A percentile compares a stretch with the other conserved stretches of the same genome.
Evolutionary conservation across 805 yeast species (phyloP).

Genomic region (Brettanomyces bruxellensis): DNA sequence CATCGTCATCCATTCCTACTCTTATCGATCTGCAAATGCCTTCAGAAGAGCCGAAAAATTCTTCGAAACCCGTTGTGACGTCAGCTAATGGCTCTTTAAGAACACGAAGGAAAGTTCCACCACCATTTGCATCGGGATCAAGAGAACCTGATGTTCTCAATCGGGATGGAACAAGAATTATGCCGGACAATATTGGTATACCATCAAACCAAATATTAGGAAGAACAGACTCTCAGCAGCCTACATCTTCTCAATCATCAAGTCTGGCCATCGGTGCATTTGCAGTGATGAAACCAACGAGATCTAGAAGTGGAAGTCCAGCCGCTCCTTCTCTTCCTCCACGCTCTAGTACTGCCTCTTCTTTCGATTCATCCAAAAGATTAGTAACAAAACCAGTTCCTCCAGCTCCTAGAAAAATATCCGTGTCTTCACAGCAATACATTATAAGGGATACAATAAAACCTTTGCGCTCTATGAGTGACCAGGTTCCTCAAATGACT

Average conservation of each 20-base stretch:
- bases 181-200: too few species aligned
- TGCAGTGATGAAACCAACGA: slow-evolving; percentile 12
- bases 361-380: too few species aligned
- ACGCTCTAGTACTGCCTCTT: neutral
- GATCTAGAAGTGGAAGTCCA: slow-evolving; percentile 16
- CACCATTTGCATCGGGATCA: neutral
- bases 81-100: neutral
- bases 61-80: slow-evolving; percentile 23
- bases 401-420: slow-evolving; percentile 19
- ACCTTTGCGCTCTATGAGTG: too few species aligned
- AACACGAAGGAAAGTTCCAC: neutral
- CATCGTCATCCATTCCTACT: slow-evolving; percentile 12
- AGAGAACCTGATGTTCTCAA: neutral
- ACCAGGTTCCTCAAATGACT: neutral
- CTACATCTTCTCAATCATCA: neutral
- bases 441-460: neutral
- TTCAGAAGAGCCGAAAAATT: slow-evolving; percentile 9
- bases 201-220: too few species aligned
- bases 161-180: too few species aligned
- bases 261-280: slow-evolving; percentile 14
- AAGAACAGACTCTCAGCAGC: too few species aligned
- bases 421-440: neutral
- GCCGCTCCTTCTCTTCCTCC: slow-evolving; percentile 7
- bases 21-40: slow-evolving; percentile 16
- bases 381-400: slow-evolving; percentile 18